A percentile compares a stretch with the other conserved stretches of the same genome.
These are phyloP conservation scores for Casuarina cunninghamiana DNA, from an alignment of 306 rosid genomes.

Conservation along the genomic window DNA sequence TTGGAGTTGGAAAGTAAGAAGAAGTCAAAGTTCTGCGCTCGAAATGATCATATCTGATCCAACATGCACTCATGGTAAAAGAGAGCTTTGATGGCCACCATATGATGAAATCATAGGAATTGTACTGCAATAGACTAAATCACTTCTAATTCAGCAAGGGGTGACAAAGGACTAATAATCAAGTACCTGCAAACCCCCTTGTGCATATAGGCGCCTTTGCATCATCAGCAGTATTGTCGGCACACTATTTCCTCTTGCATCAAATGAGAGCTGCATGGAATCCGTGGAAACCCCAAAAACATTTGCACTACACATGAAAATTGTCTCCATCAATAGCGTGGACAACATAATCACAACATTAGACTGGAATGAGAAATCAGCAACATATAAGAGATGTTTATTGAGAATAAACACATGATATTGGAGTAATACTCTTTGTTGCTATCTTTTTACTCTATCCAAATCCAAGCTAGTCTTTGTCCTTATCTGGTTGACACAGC, in stretches of 20 bases:
- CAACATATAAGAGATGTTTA: background rate
- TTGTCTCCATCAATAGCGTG: constrained; percentile 32
- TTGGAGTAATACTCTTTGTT: background rate
- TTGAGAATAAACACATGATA: background rate
- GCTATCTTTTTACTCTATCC: background rate
- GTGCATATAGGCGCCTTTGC: constrained; percentile 86
- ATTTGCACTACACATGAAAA: constrained; percentile 60
- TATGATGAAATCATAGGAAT: background rate
- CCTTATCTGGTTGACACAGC: background rate
- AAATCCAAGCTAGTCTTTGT: background rate
- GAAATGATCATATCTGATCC: background rate
- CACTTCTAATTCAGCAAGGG: constrained; percentile 12
- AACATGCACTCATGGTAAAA: background rate
- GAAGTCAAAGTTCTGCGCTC: background rate
- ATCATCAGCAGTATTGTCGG: constrained; percentile 86
- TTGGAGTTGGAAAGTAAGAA: constrained; percentile 24
- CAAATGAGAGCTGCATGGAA: constrained; percentile 99
- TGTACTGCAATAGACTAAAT: constrained; percentile 10
- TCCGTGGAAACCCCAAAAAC: constrained; percentile 99
- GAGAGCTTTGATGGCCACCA: constrained; percentile 5
- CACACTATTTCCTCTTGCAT: constrained; percentile 95
- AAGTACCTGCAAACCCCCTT: constrained; percentile 87
- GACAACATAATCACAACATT: background rate
- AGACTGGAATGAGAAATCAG: constrained; percentile 1
- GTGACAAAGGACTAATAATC: constrained; percentile 18